Evolutionary conservation across 352 stramenopile genomes (phyloP).

Genomic region (Globisporangium ultimum): DNA sequence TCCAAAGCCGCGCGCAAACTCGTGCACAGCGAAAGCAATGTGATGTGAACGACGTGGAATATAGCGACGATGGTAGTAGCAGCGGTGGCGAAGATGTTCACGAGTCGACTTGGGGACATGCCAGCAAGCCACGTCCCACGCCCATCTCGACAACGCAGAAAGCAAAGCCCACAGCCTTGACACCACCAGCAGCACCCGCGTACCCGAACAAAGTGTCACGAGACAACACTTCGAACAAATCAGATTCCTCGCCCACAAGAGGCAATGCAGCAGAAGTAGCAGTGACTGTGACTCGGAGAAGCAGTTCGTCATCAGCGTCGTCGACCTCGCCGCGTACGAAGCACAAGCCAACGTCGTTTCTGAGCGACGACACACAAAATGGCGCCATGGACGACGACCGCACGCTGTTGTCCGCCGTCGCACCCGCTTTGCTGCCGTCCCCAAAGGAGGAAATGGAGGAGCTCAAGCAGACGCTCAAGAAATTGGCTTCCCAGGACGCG

Average conservation of each 20-base stretch:
- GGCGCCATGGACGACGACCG: slow-evolving; percentile 13
- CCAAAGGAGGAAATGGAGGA: slow-evolving; percentile 61
- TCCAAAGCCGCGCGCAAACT: no score
- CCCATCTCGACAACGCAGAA: neutral
- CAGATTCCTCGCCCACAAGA: neutral
- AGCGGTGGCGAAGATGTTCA: neutral
- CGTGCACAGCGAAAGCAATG: no score
- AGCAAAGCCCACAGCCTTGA: neutral
- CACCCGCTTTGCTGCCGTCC: slow-evolving; percentile 23
- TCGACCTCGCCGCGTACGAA: neutral
- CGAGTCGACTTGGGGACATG: neutral
- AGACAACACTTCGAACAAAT: neutral
- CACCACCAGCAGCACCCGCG: neutral
- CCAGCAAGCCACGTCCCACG: neutral
- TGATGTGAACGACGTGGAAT: no score
- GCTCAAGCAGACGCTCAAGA: slow-evolving; percentile 68
- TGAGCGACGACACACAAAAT: slow-evolving; percentile 2
- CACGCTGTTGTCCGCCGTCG: neutral
- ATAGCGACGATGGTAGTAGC: neutral
- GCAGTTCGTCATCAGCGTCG: neutral
- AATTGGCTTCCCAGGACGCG: slow-evolving; percentile 40
- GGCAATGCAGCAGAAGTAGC: neutral
- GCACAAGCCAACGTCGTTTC: slow-evolving; percentile 9
- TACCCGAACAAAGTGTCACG: neutral
- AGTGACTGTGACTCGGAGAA: neutral